A percentile compares a stretch with the other conserved stretches of the same genome.
These are phyloP conservation scores for Backusella tuberculispora DNA, from an alignment of 192 early-diverging fungal genomes.

Conservation along the genomic window DNA sequence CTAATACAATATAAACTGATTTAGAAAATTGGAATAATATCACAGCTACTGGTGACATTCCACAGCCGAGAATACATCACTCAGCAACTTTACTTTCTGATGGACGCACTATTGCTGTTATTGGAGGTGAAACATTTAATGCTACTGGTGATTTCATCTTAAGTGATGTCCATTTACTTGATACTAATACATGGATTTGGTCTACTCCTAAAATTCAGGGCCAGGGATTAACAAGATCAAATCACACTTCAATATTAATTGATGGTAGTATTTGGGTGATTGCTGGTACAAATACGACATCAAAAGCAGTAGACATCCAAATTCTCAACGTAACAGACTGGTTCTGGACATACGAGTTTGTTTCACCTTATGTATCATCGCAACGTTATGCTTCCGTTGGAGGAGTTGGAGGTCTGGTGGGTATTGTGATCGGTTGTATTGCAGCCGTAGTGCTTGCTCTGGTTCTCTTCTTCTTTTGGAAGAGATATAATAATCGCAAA, in stretches of 20 bases:
- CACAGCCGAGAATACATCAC: conserved; percentile 20
- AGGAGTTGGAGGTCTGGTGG: conserved; percentile 13
- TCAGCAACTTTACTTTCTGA: conserved; percentile 17
- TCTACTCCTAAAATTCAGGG: not conserved
- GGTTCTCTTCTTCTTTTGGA: not conserved
- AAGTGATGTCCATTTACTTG: conserved; percentile 22
- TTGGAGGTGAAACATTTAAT: conserved; percentile 19
- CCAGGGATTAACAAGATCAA: conserved; percentile 2
- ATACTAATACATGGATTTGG: conserved; percentile 24
- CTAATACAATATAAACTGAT: not conserved
- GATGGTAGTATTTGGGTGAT: conserved; percentile 2
- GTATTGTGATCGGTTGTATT: conserved; percentile 6
- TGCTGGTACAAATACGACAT: conserved; percentile 19
- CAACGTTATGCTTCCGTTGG: not conserved
- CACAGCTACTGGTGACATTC: conserved; percentile 19
- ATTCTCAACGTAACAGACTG: conserved; percentile 16
- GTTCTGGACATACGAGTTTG: conserved; percentile 14
- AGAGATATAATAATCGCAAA: not conserved
- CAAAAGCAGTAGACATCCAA: conserved; percentile 25
- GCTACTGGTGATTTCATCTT: conserved; percentile 3
- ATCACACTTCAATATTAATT: conserved; percentile 21
- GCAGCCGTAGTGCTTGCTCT: not conserved
- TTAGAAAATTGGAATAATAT: conserved; percentile 22
- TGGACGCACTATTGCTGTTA: conserved; percentile 18
- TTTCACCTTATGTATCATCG: not conserved